phyloP scores from a whole-genome alignment of 257 asterid species.

The Solanum piurae region DNA sequence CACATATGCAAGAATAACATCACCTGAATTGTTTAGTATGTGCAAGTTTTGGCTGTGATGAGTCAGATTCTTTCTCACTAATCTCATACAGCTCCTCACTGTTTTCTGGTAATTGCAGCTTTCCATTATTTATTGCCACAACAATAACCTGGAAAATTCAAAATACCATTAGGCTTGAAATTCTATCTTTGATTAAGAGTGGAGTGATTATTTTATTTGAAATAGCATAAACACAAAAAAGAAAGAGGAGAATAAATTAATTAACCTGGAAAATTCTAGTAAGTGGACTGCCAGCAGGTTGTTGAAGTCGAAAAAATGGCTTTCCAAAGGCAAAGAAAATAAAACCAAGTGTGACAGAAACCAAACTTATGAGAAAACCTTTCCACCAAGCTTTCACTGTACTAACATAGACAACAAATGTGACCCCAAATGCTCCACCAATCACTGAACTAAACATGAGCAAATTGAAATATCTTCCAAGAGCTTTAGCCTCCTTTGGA shows the following conservation, averaged over 20 bases:
- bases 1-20: not conserved
- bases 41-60: constrained; percentile 26
- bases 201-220: not conserved
- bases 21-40: constrained; percentile 76
- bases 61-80: constrained; percentile 36
- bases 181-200: no score
- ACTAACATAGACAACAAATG: constrained; percentile 62
- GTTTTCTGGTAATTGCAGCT: constrained; percentile 25
- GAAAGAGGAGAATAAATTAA: not conserved
- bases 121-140: constrained; percentile 50
- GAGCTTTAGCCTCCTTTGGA: constrained; percentile 52
- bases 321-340: constrained; percentile 33
- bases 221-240: not conserved
- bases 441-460: constrained; percentile 41
- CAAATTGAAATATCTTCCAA: constrained; percentile 78
- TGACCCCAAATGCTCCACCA: constrained; percentile 57
- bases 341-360: constrained; percentile 27
- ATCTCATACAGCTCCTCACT: constrained; percentile 52
- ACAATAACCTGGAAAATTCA: constrained; percentile 33
- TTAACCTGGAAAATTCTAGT: constrained; percentile 43
- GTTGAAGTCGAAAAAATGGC: constrained; percentile 50
- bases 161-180: no score
- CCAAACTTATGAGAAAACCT: constrained; percentile 49
- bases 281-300: constrained; percentile 61
- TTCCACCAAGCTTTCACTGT: constrained; percentile 72